Conservation (phyloP, 805 yeast genomes). For the Wickerhamomyces mucosus region DNA sequence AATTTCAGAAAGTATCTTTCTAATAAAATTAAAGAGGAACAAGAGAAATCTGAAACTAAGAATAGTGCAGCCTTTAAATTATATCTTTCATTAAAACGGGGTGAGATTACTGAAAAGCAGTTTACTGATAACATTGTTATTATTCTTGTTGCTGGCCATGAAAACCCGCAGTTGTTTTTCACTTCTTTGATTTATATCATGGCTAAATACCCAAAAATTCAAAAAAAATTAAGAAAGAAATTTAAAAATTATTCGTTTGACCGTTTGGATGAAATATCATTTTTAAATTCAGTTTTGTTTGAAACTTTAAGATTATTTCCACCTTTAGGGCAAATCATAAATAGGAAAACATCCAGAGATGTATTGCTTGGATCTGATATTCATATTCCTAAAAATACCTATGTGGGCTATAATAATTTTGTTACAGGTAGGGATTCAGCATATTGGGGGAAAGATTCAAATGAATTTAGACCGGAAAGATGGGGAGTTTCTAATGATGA, state of each 20-base stretch:
- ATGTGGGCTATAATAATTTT: slow-evolving; percentile 47
- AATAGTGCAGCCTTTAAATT: slow-evolving; percentile 33
- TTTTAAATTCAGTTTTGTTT: slow-evolving; percentile 28
- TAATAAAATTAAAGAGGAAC: slow-evolving; percentile 23
- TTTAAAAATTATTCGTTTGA: slow-evolving; percentile 3
- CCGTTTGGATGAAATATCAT: slow-evolving; percentile 15
- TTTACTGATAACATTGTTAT: slow-evolving; percentile 46
- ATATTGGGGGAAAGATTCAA: slow-evolving; percentile 37
- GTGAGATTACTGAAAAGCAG: slow-evolving; percentile 33
- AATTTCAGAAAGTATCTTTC: slow-evolving; percentile 30
- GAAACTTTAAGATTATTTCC: slow-evolving; percentile 45
- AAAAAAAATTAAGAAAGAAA: slow-evolving; percentile 22
- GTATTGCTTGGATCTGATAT: slow-evolving; percentile 33
- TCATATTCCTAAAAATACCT: slow-evolving; percentile 37
- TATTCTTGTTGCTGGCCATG: slow-evolving; percentile 53
- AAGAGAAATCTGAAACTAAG: slow-evolving; percentile 21
- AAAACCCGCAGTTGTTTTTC: slow-evolving; percentile 46
- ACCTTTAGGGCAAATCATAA: slow-evolving; percentile 47
- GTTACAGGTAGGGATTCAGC: slow-evolving; percentile 36
- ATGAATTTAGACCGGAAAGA: slow-evolving; percentile 35
- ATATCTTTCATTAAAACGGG: slow-evolving; percentile 28
- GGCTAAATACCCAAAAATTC: slow-evolving; percentile 31
- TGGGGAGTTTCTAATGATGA: slow-evolving; percentile 39
- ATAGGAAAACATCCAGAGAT: slow-evolving; percentile 32
- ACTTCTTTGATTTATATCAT: slow-evolving; percentile 37